Conservation (phyloP, 192 early-diverging fungal genomes). For the Funneliformis mosseae region DNA sequence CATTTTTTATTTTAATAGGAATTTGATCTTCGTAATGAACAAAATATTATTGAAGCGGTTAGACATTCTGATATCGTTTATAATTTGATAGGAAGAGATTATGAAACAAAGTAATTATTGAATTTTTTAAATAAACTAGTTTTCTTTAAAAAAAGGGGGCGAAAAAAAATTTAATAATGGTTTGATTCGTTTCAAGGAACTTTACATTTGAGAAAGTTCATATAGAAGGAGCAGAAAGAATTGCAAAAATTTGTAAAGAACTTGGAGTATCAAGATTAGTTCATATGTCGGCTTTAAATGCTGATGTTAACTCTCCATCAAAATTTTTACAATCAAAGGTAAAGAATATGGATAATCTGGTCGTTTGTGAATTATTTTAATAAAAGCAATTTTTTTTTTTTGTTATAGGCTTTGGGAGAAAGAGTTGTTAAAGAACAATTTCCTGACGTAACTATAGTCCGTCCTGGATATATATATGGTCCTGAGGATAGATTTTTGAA, state of each 20-base stretch:
- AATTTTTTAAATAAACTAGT: conserved; percentile 5
- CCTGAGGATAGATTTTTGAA: conserved; percentile 93
- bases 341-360: not conserved
- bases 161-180: not conserved
- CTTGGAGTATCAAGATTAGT: conserved; percentile 83
- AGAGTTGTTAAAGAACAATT: conserved; percentile 85
- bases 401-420: conserved; percentile 81
- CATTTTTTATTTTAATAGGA: conserved; percentile 51
- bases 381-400: conserved; percentile 5
- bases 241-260: conserved; percentile 81
- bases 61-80: conserved; percentile 95
- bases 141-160: not conserved
- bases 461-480: conserved; percentile 87
- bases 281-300: conserved; percentile 88
- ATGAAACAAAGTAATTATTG: conserved; percentile 76
- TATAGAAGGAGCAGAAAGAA: conserved; percentile 75
- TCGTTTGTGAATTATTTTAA: not conserved
- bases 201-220: conserved; percentile 86
- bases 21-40: conserved; percentile 88
- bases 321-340: conserved; percentile 86
- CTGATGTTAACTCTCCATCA: conserved; percentile 72
- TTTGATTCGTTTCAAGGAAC: conserved; percentile 62
- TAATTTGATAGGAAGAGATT: conserved; percentile 93
- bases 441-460: conserved; percentile 93
- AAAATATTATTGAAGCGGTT: conserved; percentile 79